Percentiles rank a stretch among this genome's conserved stretches.
These are phyloP conservation scores for Mycena crocata DNA, from an alignment of 768 basidiomycete species.

Conservation along the genomic window DNA sequence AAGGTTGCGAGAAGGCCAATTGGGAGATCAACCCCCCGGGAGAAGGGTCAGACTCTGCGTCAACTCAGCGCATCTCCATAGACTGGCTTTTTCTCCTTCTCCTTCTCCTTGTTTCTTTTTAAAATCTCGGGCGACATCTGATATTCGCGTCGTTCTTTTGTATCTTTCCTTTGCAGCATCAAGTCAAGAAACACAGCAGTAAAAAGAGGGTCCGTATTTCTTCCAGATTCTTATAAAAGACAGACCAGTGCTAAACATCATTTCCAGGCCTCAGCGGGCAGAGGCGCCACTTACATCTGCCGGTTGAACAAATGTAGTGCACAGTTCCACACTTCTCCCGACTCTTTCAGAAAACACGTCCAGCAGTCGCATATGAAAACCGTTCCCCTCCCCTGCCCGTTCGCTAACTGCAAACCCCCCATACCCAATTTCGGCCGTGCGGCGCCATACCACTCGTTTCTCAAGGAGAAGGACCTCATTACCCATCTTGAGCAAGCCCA, in stretches of 20 bases:
- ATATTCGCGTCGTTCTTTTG: not conserved
- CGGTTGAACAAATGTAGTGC: slow-evolving; percentile 24
- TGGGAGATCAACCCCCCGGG: no score
- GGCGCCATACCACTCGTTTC: slow-evolving; percentile 2
- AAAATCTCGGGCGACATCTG: not conserved
- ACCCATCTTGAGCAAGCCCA: slow-evolving; percentile 13
- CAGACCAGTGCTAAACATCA: not conserved
- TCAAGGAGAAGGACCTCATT: slow-evolving; percentile 24
- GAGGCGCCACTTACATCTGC: not conserved
- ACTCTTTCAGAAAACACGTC: slow-evolving; percentile 15
- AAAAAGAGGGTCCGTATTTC: slow-evolving; percentile 10
- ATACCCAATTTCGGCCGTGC: slow-evolving; percentile 9
- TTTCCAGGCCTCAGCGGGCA: not conserved
- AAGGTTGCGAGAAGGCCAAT: not conserved
- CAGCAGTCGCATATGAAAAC: slow-evolving; percentile 30
- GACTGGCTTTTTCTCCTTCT: slow-evolving; percentile 12
- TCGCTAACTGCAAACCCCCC: slow-evolving; percentile 18
- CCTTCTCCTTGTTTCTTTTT: not conserved
- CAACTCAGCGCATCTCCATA: no score
- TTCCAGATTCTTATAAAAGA: not conserved
- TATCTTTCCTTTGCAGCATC: slow-evolving; percentile 12
- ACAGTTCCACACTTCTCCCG: not conserved
- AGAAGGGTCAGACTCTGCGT: no score
- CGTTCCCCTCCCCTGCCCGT: slow-evolving; percentile 24
- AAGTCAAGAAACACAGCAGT: slow-evolving; percentile 9